These are phyloP conservation scores for Euphrasia arctica DNA, from an alignment of 305 asterid genomes.

Conservation along the genomic window DNA sequence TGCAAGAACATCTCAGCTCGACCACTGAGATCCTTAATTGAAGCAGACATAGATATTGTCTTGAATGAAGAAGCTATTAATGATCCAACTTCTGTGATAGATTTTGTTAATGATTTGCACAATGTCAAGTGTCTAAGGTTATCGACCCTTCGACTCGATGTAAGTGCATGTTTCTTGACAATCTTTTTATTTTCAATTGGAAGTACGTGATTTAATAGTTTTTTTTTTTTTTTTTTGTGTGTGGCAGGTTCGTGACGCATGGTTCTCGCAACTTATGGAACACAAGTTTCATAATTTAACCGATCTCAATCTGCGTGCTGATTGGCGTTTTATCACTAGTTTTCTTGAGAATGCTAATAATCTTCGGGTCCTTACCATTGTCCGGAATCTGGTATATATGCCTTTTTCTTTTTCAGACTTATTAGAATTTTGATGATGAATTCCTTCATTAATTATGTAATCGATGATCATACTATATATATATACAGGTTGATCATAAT, in stretches of 20 bases:
- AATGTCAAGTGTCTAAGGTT: not conserved
- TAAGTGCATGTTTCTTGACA: not conserved
- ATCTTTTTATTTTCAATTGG: not conserved
- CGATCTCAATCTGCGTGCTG: constrained; percentile 8
- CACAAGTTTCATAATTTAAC: constrained; percentile 11
- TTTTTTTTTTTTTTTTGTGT: not conserved
- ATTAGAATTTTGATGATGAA: too few relatives aligned
- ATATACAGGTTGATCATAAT: not conserved
- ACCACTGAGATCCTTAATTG: constrained; percentile 2
- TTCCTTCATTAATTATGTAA: too few relatives aligned
- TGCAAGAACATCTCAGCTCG: not conserved
- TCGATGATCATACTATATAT: too few relatives aligned
- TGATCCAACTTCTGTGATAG: not conserved
- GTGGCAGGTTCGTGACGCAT: not conserved
- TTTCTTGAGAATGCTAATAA: constrained; percentile 15
- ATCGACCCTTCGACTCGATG: not conserved
- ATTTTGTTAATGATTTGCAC: constrained; percentile 1
- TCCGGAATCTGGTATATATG: not conserved
- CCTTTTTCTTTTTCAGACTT: not conserved
- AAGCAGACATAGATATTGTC: not conserved
- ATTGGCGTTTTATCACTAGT: constrained; percentile 9
- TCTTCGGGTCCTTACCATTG: constrained; percentile 6
- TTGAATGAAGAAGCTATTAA: not conserved
- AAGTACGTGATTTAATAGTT: not conserved
- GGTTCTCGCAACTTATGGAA: too few relatives aligned